These are phyloP conservation scores for Malus hybrid DNA, from an alignment of 331 rosid genomes.

Conservation along the genomic window DNA sequence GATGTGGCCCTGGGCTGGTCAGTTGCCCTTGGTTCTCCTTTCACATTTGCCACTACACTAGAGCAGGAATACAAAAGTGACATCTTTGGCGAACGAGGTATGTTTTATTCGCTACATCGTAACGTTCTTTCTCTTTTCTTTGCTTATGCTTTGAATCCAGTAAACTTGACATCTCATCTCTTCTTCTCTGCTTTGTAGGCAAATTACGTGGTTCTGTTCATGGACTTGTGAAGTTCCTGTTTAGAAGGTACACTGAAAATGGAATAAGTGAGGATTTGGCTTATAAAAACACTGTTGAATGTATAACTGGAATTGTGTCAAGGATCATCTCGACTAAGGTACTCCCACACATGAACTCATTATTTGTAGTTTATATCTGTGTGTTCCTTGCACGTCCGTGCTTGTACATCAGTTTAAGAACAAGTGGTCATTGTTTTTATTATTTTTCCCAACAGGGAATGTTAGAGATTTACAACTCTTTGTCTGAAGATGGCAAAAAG, in stretches of 20 bases:
- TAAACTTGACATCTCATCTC: constrained; percentile 6
- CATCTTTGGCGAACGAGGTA: constrained; percentile 95
- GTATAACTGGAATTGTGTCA: constrained; percentile 70
- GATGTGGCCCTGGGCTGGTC: too few species aligned
- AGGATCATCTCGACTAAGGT: constrained; percentile 84
- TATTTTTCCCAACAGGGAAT: constrained; percentile 47
- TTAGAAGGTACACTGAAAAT: constrained; percentile 73
- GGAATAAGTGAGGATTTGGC: constrained; percentile 81
- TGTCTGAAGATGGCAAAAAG: constrained; percentile 55
- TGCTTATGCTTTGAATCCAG: background rate
- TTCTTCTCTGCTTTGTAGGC: constrained; percentile 41
- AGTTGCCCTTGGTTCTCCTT: too few species aligned
- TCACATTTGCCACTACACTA: too few species aligned
- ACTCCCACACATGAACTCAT: constrained; percentile 5
- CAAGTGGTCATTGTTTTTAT: background rate
- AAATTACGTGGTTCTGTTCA: constrained; percentile 94
- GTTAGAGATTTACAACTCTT: constrained; percentile 62
- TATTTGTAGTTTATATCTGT: background rate
- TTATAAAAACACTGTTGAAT: constrained; percentile 83
- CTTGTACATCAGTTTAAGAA: background rate
- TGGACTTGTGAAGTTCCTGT: constrained; percentile 82
- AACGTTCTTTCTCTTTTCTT: background rate
- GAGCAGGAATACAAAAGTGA: constrained; percentile 41
- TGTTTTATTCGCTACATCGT: background rate
- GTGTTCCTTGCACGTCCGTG: background rate